Evolutionary conservation across 192 early-diverging fungal genomes (phyloP).

Genomic region (Rhizophagus sp.): DNA sequence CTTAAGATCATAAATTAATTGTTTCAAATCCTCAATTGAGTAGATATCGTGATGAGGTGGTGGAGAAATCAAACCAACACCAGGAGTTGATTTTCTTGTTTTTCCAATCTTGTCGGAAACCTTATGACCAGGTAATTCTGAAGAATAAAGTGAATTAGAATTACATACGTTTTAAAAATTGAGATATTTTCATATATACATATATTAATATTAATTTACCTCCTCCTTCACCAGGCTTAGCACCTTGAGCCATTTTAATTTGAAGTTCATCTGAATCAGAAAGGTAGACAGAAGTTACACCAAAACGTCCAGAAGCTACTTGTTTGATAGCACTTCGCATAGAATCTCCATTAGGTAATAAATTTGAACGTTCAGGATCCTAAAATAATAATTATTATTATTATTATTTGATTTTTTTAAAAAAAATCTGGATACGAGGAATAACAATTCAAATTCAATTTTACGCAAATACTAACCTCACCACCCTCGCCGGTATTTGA

Average conservation of each 20-base stretch:
- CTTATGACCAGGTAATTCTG: slow-evolving; percentile 60
- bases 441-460: too few species aligned
- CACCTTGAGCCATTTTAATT: slow-evolving; percentile 99
- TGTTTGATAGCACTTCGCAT: slow-evolving; percentile 97
- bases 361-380: slow-evolving; percentile 80
- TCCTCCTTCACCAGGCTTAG: slow-evolving; percentile 98
- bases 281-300: slow-evolving; percentile 94
- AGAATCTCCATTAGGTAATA: slow-evolving; percentile 70
- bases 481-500: slow-evolving; percentile 99
- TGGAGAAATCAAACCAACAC: slow-evolving; percentile 94
- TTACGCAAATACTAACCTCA: slow-evolving; percentile 44
- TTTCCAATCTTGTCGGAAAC: slow-evolving; percentile 77
- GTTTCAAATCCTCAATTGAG: slow-evolving; percentile 98
- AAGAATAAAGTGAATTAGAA: background rate
- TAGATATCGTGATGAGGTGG: slow-evolving; percentile 99
- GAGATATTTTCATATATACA: background rate
- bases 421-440: background rate
- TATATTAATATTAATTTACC: slow-evolving; percentile 46
- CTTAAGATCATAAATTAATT: slow-evolving; percentile 97
- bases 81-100: slow-evolving; percentile 93
- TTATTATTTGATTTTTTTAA: background rate
- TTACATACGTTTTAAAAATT: background rate
- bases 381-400: background rate
- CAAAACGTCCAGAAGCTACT: slow-evolving; percentile 97
- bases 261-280: slow-evolving; percentile 96